Evolutionary conservation across 2,329 filamentous ascomycete genomes (phyloP), one percentile per base, ranked within the genome.

Genomic region (Fusarium sp.): DNA sequence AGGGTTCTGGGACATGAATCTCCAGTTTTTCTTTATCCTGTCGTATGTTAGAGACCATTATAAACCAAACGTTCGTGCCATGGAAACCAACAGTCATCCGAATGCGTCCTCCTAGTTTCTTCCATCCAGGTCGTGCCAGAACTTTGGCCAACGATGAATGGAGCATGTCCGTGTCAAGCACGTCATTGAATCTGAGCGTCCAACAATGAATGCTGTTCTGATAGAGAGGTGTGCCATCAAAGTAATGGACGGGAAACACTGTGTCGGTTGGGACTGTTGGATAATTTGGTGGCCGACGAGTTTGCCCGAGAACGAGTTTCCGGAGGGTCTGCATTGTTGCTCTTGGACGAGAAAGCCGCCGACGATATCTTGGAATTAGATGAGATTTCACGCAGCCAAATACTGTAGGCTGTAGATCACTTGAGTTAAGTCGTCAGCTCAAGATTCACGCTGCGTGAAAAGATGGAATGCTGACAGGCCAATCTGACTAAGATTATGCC

Each of bases 41-140:
- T 0, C 1, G 1, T 71, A 48, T 1, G 59, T 63, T 8, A 63
- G 50, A 16, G 14, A 34, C 8, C 5, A 5, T 23, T 23, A 3
- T 9, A 0, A 32, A 10, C 18, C 2, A 6, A 3, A 2, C 23
- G 11, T n/a, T 18, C 27, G 27, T 4, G 13, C 27, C 18, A 9
- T 20, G 7, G 14, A 3, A 32, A 34, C 68, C 23, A 1, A 68
- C 65, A 43, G 54, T 71, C 54, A 67, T 54, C 5, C 70, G 67
- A 25, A 73, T 45, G 10, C 70, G 81, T 9, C 84, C 86, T 0
- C 85, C 85, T 0, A 88, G 67, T 67, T 85, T 85, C 39, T 78
- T 80, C 86, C 85, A 88, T 20, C 82, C 83, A 3, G 81, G 82
- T 8, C 79, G 81, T 10, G 82, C 43, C 18, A 74, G 37, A 48